phyloP scores from a whole-genome alignment of 345 rosid species.

The Gossypium bickii region DNA sequence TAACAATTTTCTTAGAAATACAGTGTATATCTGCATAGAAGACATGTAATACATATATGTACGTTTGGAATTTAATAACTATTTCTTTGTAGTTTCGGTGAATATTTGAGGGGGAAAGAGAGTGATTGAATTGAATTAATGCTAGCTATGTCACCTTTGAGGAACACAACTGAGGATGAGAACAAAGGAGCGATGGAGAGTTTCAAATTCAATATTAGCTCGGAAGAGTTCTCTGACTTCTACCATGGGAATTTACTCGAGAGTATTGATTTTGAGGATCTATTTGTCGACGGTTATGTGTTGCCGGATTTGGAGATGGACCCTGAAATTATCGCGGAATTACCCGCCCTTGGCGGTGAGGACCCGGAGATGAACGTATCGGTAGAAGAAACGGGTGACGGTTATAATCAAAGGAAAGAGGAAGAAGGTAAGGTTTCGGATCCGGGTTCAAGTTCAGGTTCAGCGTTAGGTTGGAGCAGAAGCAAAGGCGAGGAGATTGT shows the following conservation, averaged over 20 bases:
- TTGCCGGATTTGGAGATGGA: constrained; percentile 73
- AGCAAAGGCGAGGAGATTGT: constrained; percentile 32
- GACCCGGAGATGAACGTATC: constrained; percentile 47
- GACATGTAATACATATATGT: neutral
- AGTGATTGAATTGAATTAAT: constrained; percentile 39
- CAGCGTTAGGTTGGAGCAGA: constrained; percentile 9
- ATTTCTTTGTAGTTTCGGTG: neutral
- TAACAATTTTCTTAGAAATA: neutral
- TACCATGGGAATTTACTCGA: constrained; percentile 43
- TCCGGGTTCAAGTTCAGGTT: constrained; percentile 1
- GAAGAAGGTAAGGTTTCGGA: constrained; percentile 36
- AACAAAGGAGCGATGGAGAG: constrained; percentile 42
- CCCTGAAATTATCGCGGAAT: constrained; percentile 57
- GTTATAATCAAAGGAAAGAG: constrained; percentile 14
- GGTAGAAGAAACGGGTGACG: constrained; percentile 23
- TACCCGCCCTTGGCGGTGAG: constrained; percentile 45
- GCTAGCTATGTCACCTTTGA: constrained; percentile 69
- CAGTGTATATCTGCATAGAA: neutral
- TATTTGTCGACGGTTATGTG: constrained; percentile 52
- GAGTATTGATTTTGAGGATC: constrained; percentile 69
- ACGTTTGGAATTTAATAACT: neutral
- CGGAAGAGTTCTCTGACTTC: constrained; percentile 43
- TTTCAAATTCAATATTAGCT: constrained; percentile 25
- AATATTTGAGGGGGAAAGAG: neutral
- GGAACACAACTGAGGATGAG: constrained; percentile 34